These are phyloP conservation scores for Botryotinia globosa DNA, from an alignment of 2,329 filamentous ascomycete genomes.

Conservation along the genomic window DNA sequence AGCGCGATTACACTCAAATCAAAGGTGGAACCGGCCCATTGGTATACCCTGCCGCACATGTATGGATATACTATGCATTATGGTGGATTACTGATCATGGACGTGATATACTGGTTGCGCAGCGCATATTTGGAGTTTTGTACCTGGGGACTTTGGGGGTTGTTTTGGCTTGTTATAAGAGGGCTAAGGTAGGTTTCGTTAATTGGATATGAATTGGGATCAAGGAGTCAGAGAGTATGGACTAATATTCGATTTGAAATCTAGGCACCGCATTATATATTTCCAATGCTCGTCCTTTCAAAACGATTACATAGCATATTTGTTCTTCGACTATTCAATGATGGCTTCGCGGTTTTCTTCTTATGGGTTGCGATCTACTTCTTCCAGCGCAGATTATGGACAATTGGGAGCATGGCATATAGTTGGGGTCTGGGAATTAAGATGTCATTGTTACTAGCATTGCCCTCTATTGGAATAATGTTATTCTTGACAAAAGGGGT, in stretches of 20 bases:
- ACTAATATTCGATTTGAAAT: constrained; percentile 17
- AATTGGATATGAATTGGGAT: background rate
- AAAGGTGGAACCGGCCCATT: constrained; percentile 86
- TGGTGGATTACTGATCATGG: constrained; percentile 77
- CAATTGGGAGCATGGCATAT: constrained; percentile 68
- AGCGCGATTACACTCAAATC: constrained; percentile 84
- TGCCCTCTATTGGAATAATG: constrained; percentile 76
- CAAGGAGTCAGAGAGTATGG: background rate
- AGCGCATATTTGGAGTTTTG: constrained; percentile 75
- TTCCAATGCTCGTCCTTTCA: constrained; percentile 80
- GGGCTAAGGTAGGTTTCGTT: constrained; percentile 57
- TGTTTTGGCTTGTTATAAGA: constrained; percentile 79
- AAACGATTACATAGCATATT: constrained; percentile 95
- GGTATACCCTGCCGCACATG: constrained; percentile 91
- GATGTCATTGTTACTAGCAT: constrained; percentile 82
- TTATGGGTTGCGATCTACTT: constrained; percentile 78
- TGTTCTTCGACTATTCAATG: constrained; percentile 90
- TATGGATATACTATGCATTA: constrained; percentile 82
- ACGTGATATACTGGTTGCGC: constrained; percentile 72
- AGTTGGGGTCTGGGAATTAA: constrained; percentile 84
- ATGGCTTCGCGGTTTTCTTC: constrained; percentile 81
- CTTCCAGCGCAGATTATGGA: constrained; percentile 74
- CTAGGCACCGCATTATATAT: constrained; percentile 80
- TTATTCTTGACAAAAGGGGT: constrained; percentile 73
- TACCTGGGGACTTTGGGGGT: constrained; percentile 74